Conservation (phyloP, 2,329 filamentous ascomycete species). For the Calonectria montana region DNA sequence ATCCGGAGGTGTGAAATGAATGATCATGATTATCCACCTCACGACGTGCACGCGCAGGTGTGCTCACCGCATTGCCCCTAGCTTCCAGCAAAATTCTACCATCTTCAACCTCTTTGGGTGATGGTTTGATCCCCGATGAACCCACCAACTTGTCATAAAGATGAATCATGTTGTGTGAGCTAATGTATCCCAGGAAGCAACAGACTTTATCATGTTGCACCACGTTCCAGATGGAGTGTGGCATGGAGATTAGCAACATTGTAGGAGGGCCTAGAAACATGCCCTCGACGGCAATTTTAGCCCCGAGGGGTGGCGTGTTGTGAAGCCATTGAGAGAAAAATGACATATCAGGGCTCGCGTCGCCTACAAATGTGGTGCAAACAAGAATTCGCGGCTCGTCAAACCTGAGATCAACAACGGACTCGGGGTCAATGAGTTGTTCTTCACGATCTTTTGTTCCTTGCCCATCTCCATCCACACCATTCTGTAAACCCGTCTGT, state of each 20-base stretch:
- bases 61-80: slow-evolving; percentile 56
- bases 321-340: slow-evolving; percentile 76
- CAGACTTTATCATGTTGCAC: slow-evolving; percentile 76
- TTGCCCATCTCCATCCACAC: slow-evolving; percentile 39
- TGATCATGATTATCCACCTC: slow-evolving; percentile 44
- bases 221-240: slow-evolving; percentile 70
- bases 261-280: slow-evolving; percentile 77
- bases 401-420: slow-evolving; percentile 67
- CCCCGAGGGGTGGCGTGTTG: slow-evolving; percentile 65
- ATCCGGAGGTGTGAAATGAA: slow-evolving; percentile 36
- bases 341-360: slow-evolving; percentile 73
- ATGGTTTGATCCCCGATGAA: slow-evolving; percentile 55
- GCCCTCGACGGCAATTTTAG: slow-evolving; percentile 72
- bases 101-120: slow-evolving; percentile 66
- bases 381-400: slow-evolving; percentile 73
- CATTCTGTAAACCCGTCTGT: slow-evolving; percentile 44
- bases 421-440: slow-evolving; percentile 58
- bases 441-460: slow-evolving; percentile 46
- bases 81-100: slow-evolving; percentile 67
- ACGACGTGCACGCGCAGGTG: slow-evolving; percentile 43
- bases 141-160: slow-evolving; percentile 70
- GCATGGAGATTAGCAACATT: slow-evolving; percentile 75
- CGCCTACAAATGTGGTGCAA: slow-evolving; percentile 74
- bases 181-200: slow-evolving; percentile 73
- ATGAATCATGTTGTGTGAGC: slow-evolving; percentile 74